These are phyloP conservation scores for Penicillium egyptiacum DNA, from an alignment of 495 filamentous ascomycete species.

Conservation along the genomic window DNA sequence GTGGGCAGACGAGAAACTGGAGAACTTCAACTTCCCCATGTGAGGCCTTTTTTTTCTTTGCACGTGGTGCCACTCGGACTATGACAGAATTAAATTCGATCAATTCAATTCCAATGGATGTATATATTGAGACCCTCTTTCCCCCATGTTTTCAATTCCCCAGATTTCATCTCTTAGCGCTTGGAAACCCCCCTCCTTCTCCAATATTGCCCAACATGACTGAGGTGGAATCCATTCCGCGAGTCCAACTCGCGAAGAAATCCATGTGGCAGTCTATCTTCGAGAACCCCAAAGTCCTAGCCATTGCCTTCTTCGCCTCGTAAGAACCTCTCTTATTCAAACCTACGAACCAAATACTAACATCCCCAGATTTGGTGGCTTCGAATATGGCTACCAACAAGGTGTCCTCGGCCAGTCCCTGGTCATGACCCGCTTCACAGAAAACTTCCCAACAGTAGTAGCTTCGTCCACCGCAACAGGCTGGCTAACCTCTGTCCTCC, in stretches of 20 bases:
- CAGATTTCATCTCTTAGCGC: slow-evolving; percentile 7
- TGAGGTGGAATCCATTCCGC: slow-evolving; percentile 26
- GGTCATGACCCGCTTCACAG: slow-evolving; percentile 44
- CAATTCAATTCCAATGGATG: neutral
- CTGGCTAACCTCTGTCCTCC: slow-evolving; percentile 60
- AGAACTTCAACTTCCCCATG: neutral
- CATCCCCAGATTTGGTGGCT: slow-evolving; percentile 38
- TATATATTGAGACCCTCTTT: slow-evolving; percentile 18
- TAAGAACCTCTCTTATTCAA: slow-evolving; percentile 13
- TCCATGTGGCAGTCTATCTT: slow-evolving; percentile 36
- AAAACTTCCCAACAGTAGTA: slow-evolving; percentile 45
- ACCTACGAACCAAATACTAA: neutral
- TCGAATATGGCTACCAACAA: slow-evolving; percentile 51
- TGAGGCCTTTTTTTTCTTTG: slow-evolving; percentile 7
- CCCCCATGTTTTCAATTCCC: slow-evolving; percentile 14
- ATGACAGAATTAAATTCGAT: slow-evolving; percentile 8
- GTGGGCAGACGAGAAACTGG: slow-evolving; percentile 22
- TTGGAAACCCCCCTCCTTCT: neutral
- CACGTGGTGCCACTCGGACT: slow-evolving; percentile 10
- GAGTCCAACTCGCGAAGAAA: slow-evolving; percentile 26
- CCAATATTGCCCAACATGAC: slow-evolving; percentile 19
- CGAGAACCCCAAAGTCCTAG: slow-evolving; percentile 40
- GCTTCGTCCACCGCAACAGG: slow-evolving; percentile 40
- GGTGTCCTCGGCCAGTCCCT: slow-evolving; percentile 45
- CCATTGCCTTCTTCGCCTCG: slow-evolving; percentile 49